These are phyloP conservation scores for Auriculariales sp. DNA, from an alignment of 768 basidiomycete species.

Conservation along the genomic window DNA sequence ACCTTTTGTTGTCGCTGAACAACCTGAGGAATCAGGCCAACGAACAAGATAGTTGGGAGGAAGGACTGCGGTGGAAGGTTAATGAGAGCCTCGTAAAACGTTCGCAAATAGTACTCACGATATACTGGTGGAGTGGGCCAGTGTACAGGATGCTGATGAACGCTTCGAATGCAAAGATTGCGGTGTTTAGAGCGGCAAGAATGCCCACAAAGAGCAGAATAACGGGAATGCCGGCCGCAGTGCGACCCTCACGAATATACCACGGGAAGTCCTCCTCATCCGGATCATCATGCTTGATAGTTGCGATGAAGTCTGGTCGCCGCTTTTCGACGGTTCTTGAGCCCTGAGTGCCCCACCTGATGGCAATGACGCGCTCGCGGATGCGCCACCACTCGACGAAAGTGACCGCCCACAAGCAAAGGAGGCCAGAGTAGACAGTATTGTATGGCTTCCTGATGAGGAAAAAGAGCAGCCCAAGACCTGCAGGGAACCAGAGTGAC, in stretches of 20 bases:
- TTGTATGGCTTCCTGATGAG: constrained; percentile 62
- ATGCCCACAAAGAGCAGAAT: constrained; percentile 58
- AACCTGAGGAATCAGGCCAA: constrained; percentile 65
- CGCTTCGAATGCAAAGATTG: constrained; percentile 77
- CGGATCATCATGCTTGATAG: constrained; percentile 7
- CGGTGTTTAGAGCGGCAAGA: constrained; percentile 57
- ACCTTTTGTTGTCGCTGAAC: constrained; percentile 56
- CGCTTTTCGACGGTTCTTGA: constrained; percentile 64
- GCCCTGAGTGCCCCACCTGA: constrained; percentile 69
- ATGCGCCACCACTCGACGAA: constrained; percentile 93
- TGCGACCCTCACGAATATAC: constrained; percentile 61
- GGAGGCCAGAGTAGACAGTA: constrained; percentile 54
- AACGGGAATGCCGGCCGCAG: constrained; percentile 54
- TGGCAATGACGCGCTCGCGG: constrained; percentile 66
- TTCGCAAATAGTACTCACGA: constrained; percentile 36
- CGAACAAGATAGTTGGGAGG: constrained; percentile 71
- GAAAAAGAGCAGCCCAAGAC: constrained; percentile 54
- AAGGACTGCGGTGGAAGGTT: constrained; percentile 37
- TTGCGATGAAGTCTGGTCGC: constrained; percentile 17
- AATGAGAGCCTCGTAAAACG: not conserved
- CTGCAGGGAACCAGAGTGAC: constrained; percentile 62
- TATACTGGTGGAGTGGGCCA: constrained; percentile 65
- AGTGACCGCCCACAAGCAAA: constrained; percentile 70
- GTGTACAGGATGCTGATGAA: constrained; percentile 82
- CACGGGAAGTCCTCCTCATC: constrained; percentile 30